Base-by-base conservation (phyloP, 805 yeast species). In the Yarrowia yakushimensis region DNA sequence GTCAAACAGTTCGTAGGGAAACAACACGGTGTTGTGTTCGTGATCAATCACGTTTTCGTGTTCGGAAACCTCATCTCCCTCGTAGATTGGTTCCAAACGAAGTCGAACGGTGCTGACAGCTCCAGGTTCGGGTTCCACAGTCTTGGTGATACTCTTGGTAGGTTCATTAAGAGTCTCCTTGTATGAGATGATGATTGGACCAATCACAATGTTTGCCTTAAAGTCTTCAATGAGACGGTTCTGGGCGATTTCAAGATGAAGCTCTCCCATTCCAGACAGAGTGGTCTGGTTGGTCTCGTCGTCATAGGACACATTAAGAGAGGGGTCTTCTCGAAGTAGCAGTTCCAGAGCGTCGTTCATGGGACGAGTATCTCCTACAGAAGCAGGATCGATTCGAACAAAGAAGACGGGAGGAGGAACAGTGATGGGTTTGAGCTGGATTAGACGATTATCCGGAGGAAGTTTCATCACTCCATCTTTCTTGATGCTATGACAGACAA, bases 261-360 rank as follows among this genome's bases (percentile, higher is more conserved):
- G 78, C 70, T 94, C 98, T 41, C 99, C 99, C 98, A 93, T 93
- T 31, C 99, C 99, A 18, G 96, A 85, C 30, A 94, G 74, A 27
- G 92, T 81, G 1, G 92, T 85, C 75, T 94, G 97, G 7, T 94
- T 96, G 63, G 90, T 79, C 67, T 93, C 98, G 64, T 90, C 92
- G 72, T 94, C 79, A 55, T 79, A 81, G 3, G 82, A 74, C 8
- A 90, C 81, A 30, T 83, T 82, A 65, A 94, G 78, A 55, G 96
- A 88, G 3, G 99, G 99, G 69, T 94, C 99, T 70, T 94, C 98
- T 60, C 87, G 79, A n/a, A 88, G 73, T 42, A 94, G 73, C 0
- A 82, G 76, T 10, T 78, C 77, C 48, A 94, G 77, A 3, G 96
- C 86, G 6, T 82, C 80, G 46, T 88, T 87, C 84, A 93, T 79